Conservation (phyloP, 2,329 filamentous ascomycete species). For the Cytospora chrysosperma region DNA sequence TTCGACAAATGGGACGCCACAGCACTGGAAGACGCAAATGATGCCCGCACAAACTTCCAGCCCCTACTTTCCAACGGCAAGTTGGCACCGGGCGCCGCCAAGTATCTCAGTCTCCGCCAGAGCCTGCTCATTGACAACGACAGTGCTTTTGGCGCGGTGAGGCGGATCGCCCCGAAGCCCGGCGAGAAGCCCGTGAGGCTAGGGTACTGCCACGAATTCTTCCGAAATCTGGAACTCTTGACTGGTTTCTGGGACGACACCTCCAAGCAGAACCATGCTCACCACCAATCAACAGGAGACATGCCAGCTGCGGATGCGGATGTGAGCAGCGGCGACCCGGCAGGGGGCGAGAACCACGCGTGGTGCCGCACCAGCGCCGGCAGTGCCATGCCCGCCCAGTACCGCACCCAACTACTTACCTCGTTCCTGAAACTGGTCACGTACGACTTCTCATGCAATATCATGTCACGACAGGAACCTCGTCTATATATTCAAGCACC, state of each 20-base stretch:
- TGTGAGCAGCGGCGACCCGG: conserved; percentile 17
- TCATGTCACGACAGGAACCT: conserved; percentile 57
- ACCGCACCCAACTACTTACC: conserved; percentile 55
- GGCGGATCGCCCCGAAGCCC: conserved; percentile 53
- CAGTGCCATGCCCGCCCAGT: conserved; percentile 57
- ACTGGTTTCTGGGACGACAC: conserved; percentile 63
- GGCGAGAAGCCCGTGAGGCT: conserved; percentile 55
- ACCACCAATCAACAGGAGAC: conserved; percentile 11
- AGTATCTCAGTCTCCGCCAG: conserved; percentile 57
- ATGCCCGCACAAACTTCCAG: conserved; percentile 49
- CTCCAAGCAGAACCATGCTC: conserved; percentile 36
- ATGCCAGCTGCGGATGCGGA: conserved; percentile 24
- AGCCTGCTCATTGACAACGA: conserved; percentile 58
- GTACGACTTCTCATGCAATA: conserved; percentile 66
- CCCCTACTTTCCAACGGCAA: conserved; percentile 52
- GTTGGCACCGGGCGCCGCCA: conserved; percentile 55
- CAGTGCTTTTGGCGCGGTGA: conserved; percentile 60
- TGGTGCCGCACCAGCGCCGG: conserved; percentile 51
- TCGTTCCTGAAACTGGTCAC: conserved; percentile 64
- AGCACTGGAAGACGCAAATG: conserved; percentile 48
- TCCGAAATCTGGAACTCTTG: conserved; percentile 59
- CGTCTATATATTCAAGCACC: conserved; percentile 53
- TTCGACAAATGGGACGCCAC: conserved; percentile 52
- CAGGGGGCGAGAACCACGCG: conserved; percentile 18
- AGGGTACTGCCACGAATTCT: conserved; percentile 66